Conservation (phyloP, 306 rosid species). For the Hippophae gyantsensis region DNA sequence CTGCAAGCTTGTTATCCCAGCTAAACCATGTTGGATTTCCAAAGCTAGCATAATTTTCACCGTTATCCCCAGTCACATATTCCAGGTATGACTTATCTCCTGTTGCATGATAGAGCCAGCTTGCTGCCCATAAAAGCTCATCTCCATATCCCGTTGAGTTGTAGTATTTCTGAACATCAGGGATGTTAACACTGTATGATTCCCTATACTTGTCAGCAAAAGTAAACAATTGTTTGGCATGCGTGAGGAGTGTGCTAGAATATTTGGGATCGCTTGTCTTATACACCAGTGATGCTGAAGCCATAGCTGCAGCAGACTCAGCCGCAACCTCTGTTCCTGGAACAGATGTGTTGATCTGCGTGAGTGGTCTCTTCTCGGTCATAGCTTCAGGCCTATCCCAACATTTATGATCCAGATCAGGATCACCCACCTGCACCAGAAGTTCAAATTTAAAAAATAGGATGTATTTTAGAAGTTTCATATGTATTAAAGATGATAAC, state of each 20-base stretch:
- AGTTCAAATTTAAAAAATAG: slow-evolving; percentile 5
- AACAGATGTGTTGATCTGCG: slow-evolving; percentile 54
- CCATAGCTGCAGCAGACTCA: slow-evolving; percentile 97
- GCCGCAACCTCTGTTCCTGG: slow-evolving; percentile 93
- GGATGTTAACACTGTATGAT: slow-evolving; percentile 59
- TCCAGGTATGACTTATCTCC: slow-evolving; percentile 52
- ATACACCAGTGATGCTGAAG: slow-evolving; percentile 90
- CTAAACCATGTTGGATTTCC: slow-evolving; percentile 96
- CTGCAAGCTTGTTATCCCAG: slow-evolving; percentile 97
- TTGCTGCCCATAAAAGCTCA: slow-evolving; percentile 96
- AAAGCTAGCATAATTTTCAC: slow-evolving; percentile 54
- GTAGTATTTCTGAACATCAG: slow-evolving; percentile 55
- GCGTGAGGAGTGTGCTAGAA: slow-evolving; percentile 68
- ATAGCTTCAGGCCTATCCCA: slow-evolving; percentile 90
- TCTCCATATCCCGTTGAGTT: slow-evolving; percentile 91
- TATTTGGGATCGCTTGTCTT: slow-evolving; percentile 44
- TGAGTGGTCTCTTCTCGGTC: slow-evolving; percentile 54
- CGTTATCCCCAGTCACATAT: slow-evolving; percentile 59
- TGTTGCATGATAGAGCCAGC: slow-evolving; percentile 97
- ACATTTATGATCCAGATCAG: slow-evolving; percentile 63
- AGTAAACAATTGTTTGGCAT: slow-evolving; percentile 69
- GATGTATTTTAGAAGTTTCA: slow-evolving; percentile 8
- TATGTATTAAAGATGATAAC: not conserved
- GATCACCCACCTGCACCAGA: slow-evolving; percentile 72
- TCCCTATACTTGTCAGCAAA: slow-evolving; percentile 61